Evolutionary conservation across 2,329 filamentous ascomycete species (phyloP).

Genomic region (Fusarium mangiferae): DNA sequence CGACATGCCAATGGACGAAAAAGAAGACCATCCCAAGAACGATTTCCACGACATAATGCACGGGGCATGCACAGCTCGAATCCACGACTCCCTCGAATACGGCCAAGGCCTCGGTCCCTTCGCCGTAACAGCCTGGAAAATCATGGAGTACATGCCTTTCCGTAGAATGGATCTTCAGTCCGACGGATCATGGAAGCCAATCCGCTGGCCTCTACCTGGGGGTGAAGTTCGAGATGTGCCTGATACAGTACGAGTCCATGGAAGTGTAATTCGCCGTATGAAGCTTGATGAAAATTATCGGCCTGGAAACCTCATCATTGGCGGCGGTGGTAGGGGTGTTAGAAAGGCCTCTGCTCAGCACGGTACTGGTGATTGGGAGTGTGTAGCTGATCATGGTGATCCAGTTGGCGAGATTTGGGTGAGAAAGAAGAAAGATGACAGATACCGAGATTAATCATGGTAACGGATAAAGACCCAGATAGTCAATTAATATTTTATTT

Average conservation of each 20-base stretch:
- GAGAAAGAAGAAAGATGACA: conserved; percentile 48
- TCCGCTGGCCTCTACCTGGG: conserved; percentile 80
- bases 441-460: conserved; percentile 18
- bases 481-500: conserved; percentile 17
- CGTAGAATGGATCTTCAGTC: conserved; percentile 79
- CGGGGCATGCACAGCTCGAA: conserved; percentile 62
- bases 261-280: conserved; percentile 79
- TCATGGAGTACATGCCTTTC: conserved; percentile 87
- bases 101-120: conserved; percentile 64
- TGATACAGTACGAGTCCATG: conserved; percentile 74
- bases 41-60: conserved; percentile 69
- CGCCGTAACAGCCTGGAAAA: conserved; percentile 75
- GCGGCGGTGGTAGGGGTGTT: conserved; percentile 78
- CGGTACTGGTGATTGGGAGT: conserved; percentile 79
- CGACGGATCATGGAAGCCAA: conserved; percentile 82
- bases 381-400: conserved; percentile 72
- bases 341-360: conserved; percentile 67
- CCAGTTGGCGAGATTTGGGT: conserved; percentile 75
- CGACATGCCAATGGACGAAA: conserved; percentile 36
- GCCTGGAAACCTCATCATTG: conserved; percentile 82
- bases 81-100: conserved; percentile 79
- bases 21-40: conserved; percentile 33
- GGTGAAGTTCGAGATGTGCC: conserved; percentile 84
- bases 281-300: conserved; percentile 70
- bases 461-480: not conserved